These are phyloP conservation scores for Helichrysum umbraculigerum DNA, from an alignment of 129 eudicot genomes.

Conservation along the genomic window DNA sequence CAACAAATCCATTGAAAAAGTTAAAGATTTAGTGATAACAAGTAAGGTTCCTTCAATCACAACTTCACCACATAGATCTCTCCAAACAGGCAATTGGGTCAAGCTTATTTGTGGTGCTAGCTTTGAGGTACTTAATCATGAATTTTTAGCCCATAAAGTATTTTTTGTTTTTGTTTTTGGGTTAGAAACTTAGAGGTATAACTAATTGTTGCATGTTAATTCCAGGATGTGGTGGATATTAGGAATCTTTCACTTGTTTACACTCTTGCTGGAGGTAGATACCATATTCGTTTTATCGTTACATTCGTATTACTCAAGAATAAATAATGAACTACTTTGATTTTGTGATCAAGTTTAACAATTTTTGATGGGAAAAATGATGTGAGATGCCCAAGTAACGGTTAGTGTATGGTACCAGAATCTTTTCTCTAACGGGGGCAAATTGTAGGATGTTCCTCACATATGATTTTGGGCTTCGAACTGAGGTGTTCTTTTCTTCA, in stretches of 20 bases:
- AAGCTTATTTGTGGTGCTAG: constrained; percentile 99
- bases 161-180: constrained; percentile 3
- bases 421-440: too few relatives aligned
- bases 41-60: constrained; percentile 52
- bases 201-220: neutral
- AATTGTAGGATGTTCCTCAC: too few relatives aligned
- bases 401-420: neutral
- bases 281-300: neutral
- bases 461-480: too few relatives aligned
- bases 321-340: neutral
- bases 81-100: constrained; percentile 86
- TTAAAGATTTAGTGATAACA: constrained; percentile 41
- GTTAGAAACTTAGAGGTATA: neutral
- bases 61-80: constrained; percentile 63
- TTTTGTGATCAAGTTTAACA: neutral
- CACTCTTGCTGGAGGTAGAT: constrained; percentile 86
- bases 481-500: too few relatives aligned
- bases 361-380: neutral
- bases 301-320: neutral
- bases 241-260: constrained; percentile 90
- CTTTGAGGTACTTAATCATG: constrained; percentile 52
- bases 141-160: neutral
- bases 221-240: constrained; percentile 77
- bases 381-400: neutral
- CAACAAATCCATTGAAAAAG: constrained; percentile 52